These are phyloP conservation scores for Tetrahymena thermophila DNA, from an alignment of 73 alveolate species.

Conservation along the genomic window DNA sequence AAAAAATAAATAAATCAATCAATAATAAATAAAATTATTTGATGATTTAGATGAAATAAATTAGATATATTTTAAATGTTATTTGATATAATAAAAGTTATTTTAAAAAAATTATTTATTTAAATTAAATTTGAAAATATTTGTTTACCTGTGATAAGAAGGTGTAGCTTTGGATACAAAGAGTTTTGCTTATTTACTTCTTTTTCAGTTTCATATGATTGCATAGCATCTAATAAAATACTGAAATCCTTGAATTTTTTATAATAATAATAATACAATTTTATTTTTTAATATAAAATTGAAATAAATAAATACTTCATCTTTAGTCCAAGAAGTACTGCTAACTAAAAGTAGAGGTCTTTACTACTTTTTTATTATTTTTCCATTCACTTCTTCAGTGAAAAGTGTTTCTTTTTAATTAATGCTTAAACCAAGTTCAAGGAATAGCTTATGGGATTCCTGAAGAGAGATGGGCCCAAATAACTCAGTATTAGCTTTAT, in stretches of 20 bases:
- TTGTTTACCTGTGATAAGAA: neutral
- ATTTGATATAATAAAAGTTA: too few species aligned
- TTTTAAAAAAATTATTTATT: too few species aligned
- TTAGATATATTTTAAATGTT: too few species aligned
- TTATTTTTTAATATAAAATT: neutral
- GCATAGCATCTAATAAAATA: slow-evolving; percentile 14
- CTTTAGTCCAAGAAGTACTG: slow-evolving; percentile 44
- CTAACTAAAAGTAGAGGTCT: slow-evolving; percentile 23
- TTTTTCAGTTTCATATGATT: slow-evolving; percentile 1
- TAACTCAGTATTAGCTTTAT: slow-evolving; percentile 52
- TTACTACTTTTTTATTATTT: neutral
- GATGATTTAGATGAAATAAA: too few species aligned
- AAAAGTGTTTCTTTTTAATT: slow-evolving; percentile 6
- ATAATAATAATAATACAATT: too few species aligned
- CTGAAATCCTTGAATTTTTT: neutral
- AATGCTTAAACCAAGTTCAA: neutral
- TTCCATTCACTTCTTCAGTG: neutral
- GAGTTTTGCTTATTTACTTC: neutral
- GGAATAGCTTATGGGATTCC: slow-evolving; percentile 40
- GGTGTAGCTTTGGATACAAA: neutral
- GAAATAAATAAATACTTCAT: neutral
- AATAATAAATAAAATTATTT: neutral
- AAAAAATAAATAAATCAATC: neutral
- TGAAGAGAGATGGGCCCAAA: neutral
- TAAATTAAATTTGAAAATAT: too few species aligned